phyloP scores from a whole-genome alignment of 2,329 filamentous ascomycete species.

The Arthrobotrys conoides region DNA sequence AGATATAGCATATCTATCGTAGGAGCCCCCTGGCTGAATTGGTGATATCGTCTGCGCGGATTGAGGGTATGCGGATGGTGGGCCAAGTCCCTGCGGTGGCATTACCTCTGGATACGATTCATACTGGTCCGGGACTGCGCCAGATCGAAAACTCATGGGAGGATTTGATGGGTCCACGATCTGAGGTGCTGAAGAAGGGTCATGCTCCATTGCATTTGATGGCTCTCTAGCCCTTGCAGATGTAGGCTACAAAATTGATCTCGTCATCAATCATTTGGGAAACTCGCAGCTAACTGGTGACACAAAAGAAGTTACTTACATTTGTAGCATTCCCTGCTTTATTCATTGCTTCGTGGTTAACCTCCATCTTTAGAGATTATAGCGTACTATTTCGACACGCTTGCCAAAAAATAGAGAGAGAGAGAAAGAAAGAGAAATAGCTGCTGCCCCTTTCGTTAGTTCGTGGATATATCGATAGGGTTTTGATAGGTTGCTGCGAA shows the following conservation, averaged over 20 bases:
- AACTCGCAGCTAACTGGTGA: not conserved
- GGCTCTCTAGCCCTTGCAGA: slow-evolving; percentile 13
- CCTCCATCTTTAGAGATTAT: slow-evolving; percentile 40
- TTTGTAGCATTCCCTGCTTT: slow-evolving; percentile 10
- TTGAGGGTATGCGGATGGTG: slow-evolving; percentile 32
- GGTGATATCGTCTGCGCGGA: slow-evolving; percentile 31
- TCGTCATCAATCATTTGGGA: slow-evolving; percentile 2
- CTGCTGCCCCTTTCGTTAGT: slow-evolving; percentile 4
- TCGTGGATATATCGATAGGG: not conserved
- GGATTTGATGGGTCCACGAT: slow-evolving; percentile 39
- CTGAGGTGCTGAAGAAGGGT: slow-evolving; percentile 45
- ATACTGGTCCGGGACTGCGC: slow-evolving; percentile 52
- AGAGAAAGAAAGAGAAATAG: not conserved
- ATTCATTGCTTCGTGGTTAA: slow-evolving; percentile 54
- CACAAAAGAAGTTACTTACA: slow-evolving; percentile 28
- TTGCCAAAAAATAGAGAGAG: not conserved
- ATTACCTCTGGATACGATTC: slow-evolving; percentile 58
- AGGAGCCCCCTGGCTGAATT: slow-evolving; percentile 5
- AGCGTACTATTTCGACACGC: slow-evolving; percentile 9
- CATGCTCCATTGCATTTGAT: slow-evolving; percentile 47
- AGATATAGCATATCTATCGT: slow-evolving; percentile 26
- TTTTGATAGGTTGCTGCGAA: slow-evolving; percentile 1
- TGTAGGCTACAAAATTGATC: slow-evolving; percentile 3
- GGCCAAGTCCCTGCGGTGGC: slow-evolving; percentile 29
- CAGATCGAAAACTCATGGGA: slow-evolving; percentile 50